These are phyloP conservation scores for Alnus rubra DNA, from an alignment of 306 rosid species.

Conservation along the genomic window DNA sequence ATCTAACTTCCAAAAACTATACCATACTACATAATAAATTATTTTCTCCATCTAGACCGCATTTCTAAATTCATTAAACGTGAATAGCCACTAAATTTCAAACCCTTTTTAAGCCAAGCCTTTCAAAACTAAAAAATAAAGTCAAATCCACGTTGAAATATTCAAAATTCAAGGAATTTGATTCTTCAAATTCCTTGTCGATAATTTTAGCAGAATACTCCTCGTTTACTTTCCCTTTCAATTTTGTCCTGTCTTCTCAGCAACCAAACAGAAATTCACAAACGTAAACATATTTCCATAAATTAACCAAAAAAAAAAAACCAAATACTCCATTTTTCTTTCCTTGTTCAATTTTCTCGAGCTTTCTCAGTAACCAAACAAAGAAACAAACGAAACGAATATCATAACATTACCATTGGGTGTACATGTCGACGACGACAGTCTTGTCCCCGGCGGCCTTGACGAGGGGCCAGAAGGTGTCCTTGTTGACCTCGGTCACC, in stretches of 20 bases:
- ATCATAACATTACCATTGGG: conserved; percentile 66
- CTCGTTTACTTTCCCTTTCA: neutral
- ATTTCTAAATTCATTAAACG: neutral
- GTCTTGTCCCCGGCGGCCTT: conserved; percentile 87
- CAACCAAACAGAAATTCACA: neutral
- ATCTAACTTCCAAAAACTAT: neutral
- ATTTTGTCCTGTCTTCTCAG: neutral
- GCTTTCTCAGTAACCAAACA: neutral
- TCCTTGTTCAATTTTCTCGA: neutral
- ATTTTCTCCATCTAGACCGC: neutral
- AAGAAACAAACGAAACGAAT: neutral
- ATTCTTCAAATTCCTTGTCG: neutral
- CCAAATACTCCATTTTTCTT: neutral
- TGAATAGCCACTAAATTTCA: neutral
- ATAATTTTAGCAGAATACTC: neutral
- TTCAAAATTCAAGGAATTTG: neutral
- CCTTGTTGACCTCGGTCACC: conserved; percentile 89
- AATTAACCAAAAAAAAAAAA: neutral
- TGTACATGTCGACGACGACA: conserved; percentile 95
- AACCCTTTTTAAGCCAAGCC: neutral
- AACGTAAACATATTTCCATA: neutral
- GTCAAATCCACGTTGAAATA: neutral
- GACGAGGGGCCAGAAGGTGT: conserved; percentile 97
- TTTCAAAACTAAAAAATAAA: neutral
- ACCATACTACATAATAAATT: neutral